Percentiles rank a stretch among this genome's conserved stretches.
Conservation (phyloP, 78 protist genomes). For the Pigoraptor vietnamica region DNA sequence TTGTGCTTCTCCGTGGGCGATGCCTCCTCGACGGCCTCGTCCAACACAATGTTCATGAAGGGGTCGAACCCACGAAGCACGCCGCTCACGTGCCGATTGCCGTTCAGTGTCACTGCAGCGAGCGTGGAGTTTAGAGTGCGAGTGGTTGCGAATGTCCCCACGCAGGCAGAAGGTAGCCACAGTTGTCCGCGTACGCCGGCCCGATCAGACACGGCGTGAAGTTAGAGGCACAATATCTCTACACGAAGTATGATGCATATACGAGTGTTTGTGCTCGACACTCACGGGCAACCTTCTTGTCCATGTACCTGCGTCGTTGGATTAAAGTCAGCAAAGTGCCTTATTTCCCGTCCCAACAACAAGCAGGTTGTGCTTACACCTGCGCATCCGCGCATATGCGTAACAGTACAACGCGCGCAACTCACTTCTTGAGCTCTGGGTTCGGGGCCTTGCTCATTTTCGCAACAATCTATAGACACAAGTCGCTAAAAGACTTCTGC, state of each 20-base stretch:
- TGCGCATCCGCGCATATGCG: no score
- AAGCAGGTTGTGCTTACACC: no score
- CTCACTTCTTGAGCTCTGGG: not conserved
- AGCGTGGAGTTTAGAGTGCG: no score
- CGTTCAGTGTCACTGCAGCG: slow-evolving; percentile 2
- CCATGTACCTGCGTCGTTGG: not conserved
- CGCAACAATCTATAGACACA: not conserved
- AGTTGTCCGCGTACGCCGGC: no score
- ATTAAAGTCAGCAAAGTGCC: no score
- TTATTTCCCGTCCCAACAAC: no score
- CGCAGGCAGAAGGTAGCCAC: no score
- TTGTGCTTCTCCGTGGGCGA: not conserved
- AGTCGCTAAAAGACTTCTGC: no score
- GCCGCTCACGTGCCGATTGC: not conserved
- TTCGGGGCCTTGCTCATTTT: not conserved
- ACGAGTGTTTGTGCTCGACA: not conserved
- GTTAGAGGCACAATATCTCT: no score
- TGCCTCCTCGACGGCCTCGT: not conserved
- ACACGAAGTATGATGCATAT: not conserved
- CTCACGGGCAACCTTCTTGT: not conserved
- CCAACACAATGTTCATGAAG: slow-evolving; percentile 5
- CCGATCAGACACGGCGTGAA: no score
- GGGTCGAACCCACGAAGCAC: slow-evolving; percentile 6
- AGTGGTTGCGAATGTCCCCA: no score
- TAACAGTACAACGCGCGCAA: no score